Evolutionary conservation across 345 rosid species (phyloP), one percentile per base, ranked within the genome.

Genomic region (Ceriops tagal): DNA sequence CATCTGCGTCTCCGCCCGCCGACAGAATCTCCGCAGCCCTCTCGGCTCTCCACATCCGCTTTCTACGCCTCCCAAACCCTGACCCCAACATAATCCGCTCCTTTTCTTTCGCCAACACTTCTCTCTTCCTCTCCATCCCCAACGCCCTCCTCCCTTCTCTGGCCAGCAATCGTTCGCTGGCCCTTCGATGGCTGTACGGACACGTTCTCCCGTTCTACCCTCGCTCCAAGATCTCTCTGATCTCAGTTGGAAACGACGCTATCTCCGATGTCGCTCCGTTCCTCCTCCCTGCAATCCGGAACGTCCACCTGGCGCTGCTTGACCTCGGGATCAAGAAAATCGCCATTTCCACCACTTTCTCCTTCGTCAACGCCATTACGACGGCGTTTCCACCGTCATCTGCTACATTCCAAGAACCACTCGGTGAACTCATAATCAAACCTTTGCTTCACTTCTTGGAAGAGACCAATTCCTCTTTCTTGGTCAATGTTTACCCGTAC

Each of bases 171-270:
- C 93, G 91, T 58, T 81, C 98, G 0, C 68, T 75, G 32, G 97
- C 98, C 20, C 77, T 81, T 67, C 82, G 82, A 1, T 91, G 98
- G 97, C 79, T 89, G 19, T 87, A 82, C 77, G 74, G 73, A 43
- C 92, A 88, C 64, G 95, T 93, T 28, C 84, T 93, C 30, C 98
- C 97, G 0, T 93, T 84, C 72, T 83, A 88, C 68, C 98, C 96
- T 3, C 93, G 97, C 22, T 79, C 92, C 43, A 85, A 76, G 69
- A 88, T 93, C 78, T 71, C 93, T 0, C 67, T 90, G 18, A 88
- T 93, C 72, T 91, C 97, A 27, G 91, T 93, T 62, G 98, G 98
- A 4, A 85, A 88, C 78, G 91, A 83, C 72, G 82, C 76, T 30
- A 77, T 87, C 66, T 51, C 82, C 15, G 80, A 83, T 15, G 68